Evolutionary conservation across 2,329 filamentous ascomycete species (phyloP).

Genomic region (Tolypocladium ovalisporum): DNA sequence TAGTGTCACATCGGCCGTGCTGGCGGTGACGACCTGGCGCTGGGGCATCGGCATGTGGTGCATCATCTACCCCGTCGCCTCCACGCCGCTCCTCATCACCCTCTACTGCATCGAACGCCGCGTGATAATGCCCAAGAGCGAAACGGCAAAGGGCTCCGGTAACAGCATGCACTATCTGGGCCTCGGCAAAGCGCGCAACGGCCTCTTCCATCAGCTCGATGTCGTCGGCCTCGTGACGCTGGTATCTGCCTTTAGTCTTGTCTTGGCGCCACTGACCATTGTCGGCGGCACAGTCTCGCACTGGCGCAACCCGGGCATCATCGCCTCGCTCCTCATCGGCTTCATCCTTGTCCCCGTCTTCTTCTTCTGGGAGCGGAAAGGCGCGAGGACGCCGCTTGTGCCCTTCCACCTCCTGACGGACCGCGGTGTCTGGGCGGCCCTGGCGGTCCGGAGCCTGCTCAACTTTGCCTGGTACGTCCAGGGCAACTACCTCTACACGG

Average conservation of each 20-base stretch:
- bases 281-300: conserved; percentile 35
- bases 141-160: not conserved
- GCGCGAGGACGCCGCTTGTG: conserved; percentile 38
- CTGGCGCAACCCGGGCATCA: conserved; percentile 39
- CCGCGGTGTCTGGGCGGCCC: conserved; percentile 48
- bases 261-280: conserved; percentile 41
- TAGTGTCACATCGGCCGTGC: conserved; percentile 39
- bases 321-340: conserved; percentile 40
- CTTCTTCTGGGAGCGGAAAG: conserved; percentile 40
- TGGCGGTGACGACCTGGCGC: conserved; percentile 40
- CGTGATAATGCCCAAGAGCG: not conserved
- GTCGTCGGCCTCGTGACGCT: conserved; percentile 35
- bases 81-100: conserved; percentile 40
- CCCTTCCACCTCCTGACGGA: conserved; percentile 48
- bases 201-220: conserved; percentile 48
- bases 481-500: conserved; percentile 48
- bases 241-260: conserved; percentile 33
- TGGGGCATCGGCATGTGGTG: conserved; percentile 57
- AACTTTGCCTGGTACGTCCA: conserved; percentile 46
- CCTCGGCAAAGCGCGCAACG: conserved; percentile 20
- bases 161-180: not conserved
- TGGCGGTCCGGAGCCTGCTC: conserved; percentile 40
- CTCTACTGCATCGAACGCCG: conserved; percentile 22
- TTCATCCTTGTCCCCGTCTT: conserved; percentile 36
- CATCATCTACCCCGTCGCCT: conserved; percentile 47